Evolutionary conservation across 164 flowering plant genomes (phyloP).

Genomic region (Piper betle): DNA sequence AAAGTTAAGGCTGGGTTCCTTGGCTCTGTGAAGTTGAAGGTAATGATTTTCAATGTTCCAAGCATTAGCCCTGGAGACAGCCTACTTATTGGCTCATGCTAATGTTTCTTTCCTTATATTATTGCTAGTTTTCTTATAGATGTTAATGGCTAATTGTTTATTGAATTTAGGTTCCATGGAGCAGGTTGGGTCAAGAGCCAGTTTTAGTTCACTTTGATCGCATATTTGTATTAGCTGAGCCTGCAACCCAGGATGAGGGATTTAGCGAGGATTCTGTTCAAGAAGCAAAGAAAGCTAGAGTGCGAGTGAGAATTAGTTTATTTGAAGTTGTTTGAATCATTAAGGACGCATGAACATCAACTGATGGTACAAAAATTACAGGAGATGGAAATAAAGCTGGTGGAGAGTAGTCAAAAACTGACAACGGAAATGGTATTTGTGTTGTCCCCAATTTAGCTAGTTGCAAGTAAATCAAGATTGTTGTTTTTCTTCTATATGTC

Average conservation of each 20-base stretch:
- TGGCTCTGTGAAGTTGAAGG: constrained; percentile 97
- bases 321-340: not conserved
- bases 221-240: constrained; percentile 81
- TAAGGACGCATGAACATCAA: not conserved
- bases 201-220: constrained; percentile 83
- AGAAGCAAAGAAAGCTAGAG: constrained; percentile 66
- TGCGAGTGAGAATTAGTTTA: constrained; percentile 36
- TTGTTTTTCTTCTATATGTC: not conserved
- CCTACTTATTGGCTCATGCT: not conserved
- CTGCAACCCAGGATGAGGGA: constrained; percentile 81
- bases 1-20: constrained; percentile 98
- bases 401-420: constrained; percentile 55
- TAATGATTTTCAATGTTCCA: constrained; percentile 4
- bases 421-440: constrained; percentile 61
- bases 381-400: constrained; percentile 86
- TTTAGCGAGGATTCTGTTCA: constrained; percentile 72
- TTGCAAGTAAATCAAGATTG: not conserved
- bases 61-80: not conserved
- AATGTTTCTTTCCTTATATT: not conserved
- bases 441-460: not conserved
- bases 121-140: not conserved
- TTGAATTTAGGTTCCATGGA: constrained; percentile 84
- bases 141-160: not conserved
- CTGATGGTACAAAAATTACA: constrained; percentile 7
- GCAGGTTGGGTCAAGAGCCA: constrained; percentile 99